Evolutionary conservation across 148 eudicot species (phyloP).

Genomic region (Cornus suecica): DNA sequence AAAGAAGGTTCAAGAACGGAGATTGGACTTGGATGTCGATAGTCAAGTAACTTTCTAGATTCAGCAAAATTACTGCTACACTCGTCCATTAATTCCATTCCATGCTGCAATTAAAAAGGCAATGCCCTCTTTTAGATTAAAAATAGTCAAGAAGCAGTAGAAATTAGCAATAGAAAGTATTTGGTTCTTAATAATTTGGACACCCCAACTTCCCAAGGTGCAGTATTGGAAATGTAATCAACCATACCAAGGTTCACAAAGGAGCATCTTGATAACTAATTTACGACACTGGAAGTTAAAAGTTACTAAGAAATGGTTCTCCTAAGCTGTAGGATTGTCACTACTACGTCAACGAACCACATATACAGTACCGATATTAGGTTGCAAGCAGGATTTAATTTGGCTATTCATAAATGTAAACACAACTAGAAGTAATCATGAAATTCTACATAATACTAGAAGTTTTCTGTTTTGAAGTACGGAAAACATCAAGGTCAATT

Average conservation of each 20-base stretch:
- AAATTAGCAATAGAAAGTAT: not conserved
- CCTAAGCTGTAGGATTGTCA: not conserved
- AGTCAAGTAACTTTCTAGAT: constrained; percentile 37
- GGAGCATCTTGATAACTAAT: not conserved
- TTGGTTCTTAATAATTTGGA: no score
- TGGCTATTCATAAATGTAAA: not conserved
- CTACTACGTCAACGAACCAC: not conserved
- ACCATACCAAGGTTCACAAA: not conserved
- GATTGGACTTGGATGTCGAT: constrained; percentile 65
- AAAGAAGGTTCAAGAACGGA: constrained; percentile 78
- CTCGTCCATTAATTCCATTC: constrained; percentile 32
- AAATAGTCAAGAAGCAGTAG: not conserved
- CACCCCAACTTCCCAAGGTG: no score
- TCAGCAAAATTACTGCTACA: constrained; percentile 35
- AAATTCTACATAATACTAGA: not conserved
- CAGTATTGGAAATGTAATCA: no score
- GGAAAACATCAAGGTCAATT: not conserved
- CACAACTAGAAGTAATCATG: not conserved
- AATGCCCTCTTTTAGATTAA: not conserved
- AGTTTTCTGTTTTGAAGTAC: not conserved
- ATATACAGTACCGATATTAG: not conserved
- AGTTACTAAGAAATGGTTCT: not conserved
- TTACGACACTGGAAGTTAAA: not conserved
- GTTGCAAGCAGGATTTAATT: not conserved
- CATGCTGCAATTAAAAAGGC: no score